Evolutionary conservation across 805 yeast genomes (phyloP), one percentile per base, ranked within the genome.

Genomic region (Barnettozyma wickerhamii): DNA sequence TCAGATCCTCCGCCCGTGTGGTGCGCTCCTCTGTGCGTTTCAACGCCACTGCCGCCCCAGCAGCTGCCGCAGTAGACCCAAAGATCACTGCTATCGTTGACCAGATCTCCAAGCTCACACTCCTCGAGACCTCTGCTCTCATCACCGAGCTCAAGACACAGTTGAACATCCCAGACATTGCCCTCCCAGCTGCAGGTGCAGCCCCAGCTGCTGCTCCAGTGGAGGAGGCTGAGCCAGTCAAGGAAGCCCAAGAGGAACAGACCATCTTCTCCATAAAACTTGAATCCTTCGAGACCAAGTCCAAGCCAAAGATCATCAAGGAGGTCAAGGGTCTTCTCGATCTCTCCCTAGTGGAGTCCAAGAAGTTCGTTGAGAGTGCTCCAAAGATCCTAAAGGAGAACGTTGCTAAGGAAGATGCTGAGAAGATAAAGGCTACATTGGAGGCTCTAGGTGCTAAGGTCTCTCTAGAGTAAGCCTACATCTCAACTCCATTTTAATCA

Each of bases 361-460:
- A 93, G 81, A 93, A 93, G 72, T 86, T 93, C 52, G 99, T 93
- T 43, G 99, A 93, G 73, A 69, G 88, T 57, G 98, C 99, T 47
- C 99, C 99, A 55, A 93, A 93, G 75, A 73, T 85, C 34, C 74
- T 93, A 65, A 93, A 93, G 72, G 99, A 93, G 57, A 88, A 89
- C 56, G 89, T 93, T 47, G 83, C 95, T 48, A 93, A 93, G 75
- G 99, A 87, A 62, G 99, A 93, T 58, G 98, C 98, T 52, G 97
- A 91, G 59, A 89, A 90, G 77, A 84, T 93, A 63, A 91, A 93
- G 74, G 74, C 85, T 46, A 80, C 95, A 48, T 75, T 93, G 61
- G 99, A 93, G 72, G 93, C 79, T 40, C 76, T 91, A 56, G 99
- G 99, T 65, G 99, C 95, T 51, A 93, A 93, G 77, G 76, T 93